phyloP scores from a whole-genome alignment of 768 basidiomycete species.

The Lyophyllum atratum region DNA sequence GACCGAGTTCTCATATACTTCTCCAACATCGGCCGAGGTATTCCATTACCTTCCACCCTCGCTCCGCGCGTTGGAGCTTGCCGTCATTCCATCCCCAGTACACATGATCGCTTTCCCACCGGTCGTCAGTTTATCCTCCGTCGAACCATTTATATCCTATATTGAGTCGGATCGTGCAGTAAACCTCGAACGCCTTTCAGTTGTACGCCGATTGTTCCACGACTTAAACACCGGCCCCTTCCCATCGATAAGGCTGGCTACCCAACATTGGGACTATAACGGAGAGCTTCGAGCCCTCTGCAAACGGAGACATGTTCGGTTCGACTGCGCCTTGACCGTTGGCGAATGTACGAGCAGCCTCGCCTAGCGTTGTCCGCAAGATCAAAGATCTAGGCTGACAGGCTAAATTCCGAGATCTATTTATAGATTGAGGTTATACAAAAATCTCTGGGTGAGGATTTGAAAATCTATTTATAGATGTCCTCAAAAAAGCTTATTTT shows the following conservation, averaged over 20 bases:
- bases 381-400: no score
- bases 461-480: no score
- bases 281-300: neutral
- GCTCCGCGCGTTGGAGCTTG: constrained; percentile 2
- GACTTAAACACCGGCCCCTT: no score
- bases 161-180: neutral
- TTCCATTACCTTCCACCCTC: constrained; percentile 2
- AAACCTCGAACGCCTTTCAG: neutral
- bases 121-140: neutral
- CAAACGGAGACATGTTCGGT: neutral
- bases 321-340: neutral
- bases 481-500: no score
- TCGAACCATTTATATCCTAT: neutral
- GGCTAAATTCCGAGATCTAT: no score
- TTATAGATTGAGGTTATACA: no score
- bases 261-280: neutral
- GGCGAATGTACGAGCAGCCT: no score
- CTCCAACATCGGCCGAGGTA: neutral
- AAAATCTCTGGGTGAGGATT: no score
- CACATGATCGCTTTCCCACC: neutral
- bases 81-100: neutral
- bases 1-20: constrained; percentile 7
- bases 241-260: neutral
- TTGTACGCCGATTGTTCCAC: neutral
- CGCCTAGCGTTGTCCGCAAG: no score